phyloP scores from a whole-genome alignment of 495 filamentous ascomycete species.

The Xylaria venustula region DNA sequence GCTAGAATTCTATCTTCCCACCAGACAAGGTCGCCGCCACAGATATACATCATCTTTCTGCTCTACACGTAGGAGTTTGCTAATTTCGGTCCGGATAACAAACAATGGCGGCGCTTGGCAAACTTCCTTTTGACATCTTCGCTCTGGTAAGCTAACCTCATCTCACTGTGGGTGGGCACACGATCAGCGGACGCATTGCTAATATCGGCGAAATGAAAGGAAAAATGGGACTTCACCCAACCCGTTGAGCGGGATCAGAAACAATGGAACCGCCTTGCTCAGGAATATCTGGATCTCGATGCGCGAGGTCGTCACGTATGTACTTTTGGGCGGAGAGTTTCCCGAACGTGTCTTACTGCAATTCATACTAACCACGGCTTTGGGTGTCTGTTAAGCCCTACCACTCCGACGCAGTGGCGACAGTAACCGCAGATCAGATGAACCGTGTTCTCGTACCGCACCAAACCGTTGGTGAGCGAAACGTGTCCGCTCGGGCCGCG shows the following conservation, averaged over 20 bases:
- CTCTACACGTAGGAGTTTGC: no score
- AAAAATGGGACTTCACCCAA: background rate
- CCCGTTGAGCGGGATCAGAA: slow-evolving; percentile 7
- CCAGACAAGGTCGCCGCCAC: no score
- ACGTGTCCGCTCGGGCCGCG: background rate
- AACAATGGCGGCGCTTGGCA: slow-evolving; percentile 1
- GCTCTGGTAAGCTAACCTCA: background rate
- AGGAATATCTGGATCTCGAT: slow-evolving; percentile 1
- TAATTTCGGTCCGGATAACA: no score
- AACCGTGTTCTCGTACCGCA: slow-evolving; percentile 6
- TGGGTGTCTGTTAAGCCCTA: background rate
- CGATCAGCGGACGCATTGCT: background rate
- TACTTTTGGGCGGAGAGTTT: background rate
- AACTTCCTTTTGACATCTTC: slow-evolving; percentile 1
- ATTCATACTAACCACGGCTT: background rate
- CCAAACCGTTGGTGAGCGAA: slow-evolving; percentile 1
- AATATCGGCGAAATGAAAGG: background rate
- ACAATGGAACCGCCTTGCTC: slow-evolving; percentile 7
- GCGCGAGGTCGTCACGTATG: slow-evolving; percentile 7
- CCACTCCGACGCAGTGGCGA: background rate
- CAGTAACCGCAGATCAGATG: background rate
- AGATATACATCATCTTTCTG: no score
- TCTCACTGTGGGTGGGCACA: background rate
- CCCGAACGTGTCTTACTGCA: background rate
- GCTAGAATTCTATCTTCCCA: no score